Evolutionary conservation across 352 stramenopile genomes (phyloP).

Genomic region (Phytophthora ramorum): DNA sequence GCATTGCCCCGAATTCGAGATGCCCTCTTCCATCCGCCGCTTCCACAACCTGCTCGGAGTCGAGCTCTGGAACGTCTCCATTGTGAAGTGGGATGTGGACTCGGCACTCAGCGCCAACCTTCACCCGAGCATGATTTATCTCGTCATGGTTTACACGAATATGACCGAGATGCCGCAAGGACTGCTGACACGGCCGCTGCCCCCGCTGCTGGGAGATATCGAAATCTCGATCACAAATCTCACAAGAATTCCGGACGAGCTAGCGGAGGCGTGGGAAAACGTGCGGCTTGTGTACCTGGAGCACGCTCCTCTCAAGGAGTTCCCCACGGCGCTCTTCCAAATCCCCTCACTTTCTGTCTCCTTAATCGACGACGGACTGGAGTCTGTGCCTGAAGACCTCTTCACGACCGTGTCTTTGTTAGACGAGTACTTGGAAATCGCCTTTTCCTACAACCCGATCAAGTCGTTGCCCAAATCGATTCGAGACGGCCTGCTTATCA

Average conservation of each 20-base stretch:
- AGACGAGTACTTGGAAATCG: constrained; percentile 34
- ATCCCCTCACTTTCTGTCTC: constrained; percentile 38
- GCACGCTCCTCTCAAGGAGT: constrained; percentile 33
- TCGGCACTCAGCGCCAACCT: constrained; percentile 40
- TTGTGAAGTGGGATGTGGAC: constrained; percentile 41
- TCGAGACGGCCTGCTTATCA: constrained; percentile 26
- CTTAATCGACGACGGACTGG: constrained; percentile 30
- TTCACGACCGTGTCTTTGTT: constrained; percentile 20
- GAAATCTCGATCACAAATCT: constrained; percentile 55
- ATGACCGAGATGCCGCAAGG: constrained; percentile 54
- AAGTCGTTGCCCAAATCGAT: constrained; percentile 26
- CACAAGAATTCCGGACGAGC: constrained; percentile 29
- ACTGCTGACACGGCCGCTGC: constrained; percentile 35
- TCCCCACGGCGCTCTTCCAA: constrained; percentile 35
- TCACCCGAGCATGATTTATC: constrained; percentile 43
- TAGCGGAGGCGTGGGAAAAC: constrained; percentile 32
- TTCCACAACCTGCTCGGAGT: constrained; percentile 60
- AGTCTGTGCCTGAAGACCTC: constrained; percentile 31
- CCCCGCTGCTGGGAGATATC: constrained; percentile 50
- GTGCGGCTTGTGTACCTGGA: constrained; percentile 49
- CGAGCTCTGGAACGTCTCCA: constrained; percentile 65
- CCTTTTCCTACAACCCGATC: constrained; percentile 43
- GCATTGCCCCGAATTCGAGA: constrained; percentile 46
- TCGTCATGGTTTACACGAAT: constrained; percentile 56
- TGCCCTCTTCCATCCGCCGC: constrained; percentile 37